These are phyloP conservation scores for Phymatotrichopsis omnivora DNA, from an alignment of 2,329 filamentous ascomycete species.

Conservation along the genomic window DNA sequence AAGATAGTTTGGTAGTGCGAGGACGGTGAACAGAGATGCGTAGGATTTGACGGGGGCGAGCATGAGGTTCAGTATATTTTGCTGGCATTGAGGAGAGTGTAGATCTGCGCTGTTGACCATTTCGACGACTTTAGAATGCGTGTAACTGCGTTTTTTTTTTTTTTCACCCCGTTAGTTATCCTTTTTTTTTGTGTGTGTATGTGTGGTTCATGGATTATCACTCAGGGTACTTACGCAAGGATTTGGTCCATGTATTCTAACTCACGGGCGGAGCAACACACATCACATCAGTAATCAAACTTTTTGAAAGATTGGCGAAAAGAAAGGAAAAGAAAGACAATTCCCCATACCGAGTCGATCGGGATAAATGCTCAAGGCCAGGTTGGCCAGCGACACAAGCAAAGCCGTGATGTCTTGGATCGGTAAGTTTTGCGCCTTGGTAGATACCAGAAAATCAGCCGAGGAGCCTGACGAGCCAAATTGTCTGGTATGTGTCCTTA, in stretches of 20 bases:
- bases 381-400: conserved; percentile 83
- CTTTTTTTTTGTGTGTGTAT: neutral
- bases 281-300: conserved; percentile 15
- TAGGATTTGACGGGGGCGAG: conserved; percentile 84
- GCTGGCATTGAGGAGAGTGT: conserved; percentile 76
- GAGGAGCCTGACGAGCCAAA: conserved; percentile 23
- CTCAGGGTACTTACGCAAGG: conserved; percentile 56
- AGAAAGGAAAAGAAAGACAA: neutral
- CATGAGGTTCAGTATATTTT: conserved; percentile 80
- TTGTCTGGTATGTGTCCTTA: conserved; percentile 28
- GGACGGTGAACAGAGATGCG: conserved; percentile 86
- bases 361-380: conserved; percentile 93
- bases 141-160: conserved; percentile 35
- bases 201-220: too few species aligned
- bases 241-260: conserved; percentile 89
- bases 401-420: conserved; percentile 93
- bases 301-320: neutral
- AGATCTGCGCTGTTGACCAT: conserved; percentile 92
- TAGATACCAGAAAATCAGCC: conserved; percentile 28
- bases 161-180: neutral
- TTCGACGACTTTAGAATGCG: conserved; percentile 73
- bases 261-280: too few species aligned
- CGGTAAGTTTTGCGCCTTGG: conserved; percentile 68
- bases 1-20: conserved; percentile 84
- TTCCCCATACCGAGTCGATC: conserved; percentile 51